Evolutionary conservation across 352 stramenopile species (phyloP), one percentile per base, ranked within the genome.

Genomic region (Globisporangium okanoganense): DNA sequence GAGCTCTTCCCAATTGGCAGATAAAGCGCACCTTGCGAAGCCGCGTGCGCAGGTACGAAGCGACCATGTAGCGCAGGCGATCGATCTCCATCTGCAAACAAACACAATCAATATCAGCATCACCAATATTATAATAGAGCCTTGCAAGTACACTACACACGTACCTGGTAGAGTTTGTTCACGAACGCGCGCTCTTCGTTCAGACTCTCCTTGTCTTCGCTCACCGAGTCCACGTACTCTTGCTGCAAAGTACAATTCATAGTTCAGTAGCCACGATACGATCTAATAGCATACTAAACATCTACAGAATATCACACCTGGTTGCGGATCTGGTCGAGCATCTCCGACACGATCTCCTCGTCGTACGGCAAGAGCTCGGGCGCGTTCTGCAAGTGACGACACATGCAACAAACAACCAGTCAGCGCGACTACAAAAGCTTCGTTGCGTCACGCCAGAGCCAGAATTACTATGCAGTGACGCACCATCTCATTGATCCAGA

Each of bases 401-500:
- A 10, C 27, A 36, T 24, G 5, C 6, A n/a, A 45, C 24, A n/a
- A 18, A 8, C 25, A 54, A 36, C 14, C 48, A 54, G 27, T 54
- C 48, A 54, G 48, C 14, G n/a, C n/a, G n/a, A n/a, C n/a, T n/a
- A n/a, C n/a, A n/a, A n/a, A n/a, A 24, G 3, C 6, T 6, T 33
- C 6, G 29, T 22, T 7, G 9, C 43, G 6, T 29, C 43, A 27
- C 43, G 18, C 5, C 20, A 29, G 12, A 16, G 14, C 10, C 25
- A 24, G 1, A 59, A 6, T n/a, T n/a, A n/a, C 29, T 33, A 33
- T 33, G 6, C 3, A 33, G 29, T 7, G 20, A 59, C 71, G n/a
- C 49, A 95, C 85, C 61, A 89, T 72, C 53, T 95, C 85, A 48
- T 95, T 95, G n/a, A 87, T 65, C 85, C 85, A 95, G 10, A 92